Percentiles rank a stretch among this genome's conserved stretches.
phyloP scores from a whole-genome alignment of 73 alveolate species.

The Tetrahymena borealis region DNA sequence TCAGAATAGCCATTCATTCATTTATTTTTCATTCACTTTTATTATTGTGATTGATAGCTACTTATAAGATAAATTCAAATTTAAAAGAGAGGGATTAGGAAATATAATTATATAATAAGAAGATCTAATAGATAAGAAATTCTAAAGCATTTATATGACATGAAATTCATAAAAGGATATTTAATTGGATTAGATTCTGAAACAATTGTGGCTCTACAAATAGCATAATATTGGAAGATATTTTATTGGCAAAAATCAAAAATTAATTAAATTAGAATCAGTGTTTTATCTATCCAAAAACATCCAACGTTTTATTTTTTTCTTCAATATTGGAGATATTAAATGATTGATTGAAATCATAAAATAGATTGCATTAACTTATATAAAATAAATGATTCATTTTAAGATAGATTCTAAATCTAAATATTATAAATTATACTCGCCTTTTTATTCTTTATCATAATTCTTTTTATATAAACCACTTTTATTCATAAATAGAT shows the following conservation, averaged over 20 bases:
- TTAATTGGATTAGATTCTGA: neutral
- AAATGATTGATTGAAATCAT: neutral
- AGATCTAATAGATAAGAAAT: no score
- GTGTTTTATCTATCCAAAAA: neutral
- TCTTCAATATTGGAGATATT: neutral
- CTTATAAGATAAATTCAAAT: neutral
- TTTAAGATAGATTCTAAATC: no score
- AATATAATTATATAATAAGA: neutral
- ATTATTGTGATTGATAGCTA: no score
- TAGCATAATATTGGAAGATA: neutral
- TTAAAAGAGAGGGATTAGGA: neutral
- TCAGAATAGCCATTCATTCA: neutral
- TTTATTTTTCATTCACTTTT: neutral
- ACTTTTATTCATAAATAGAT: slow-evolving; percentile 29
- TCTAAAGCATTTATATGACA: no score
- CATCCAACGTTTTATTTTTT: neutral
- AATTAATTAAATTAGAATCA: neutral
- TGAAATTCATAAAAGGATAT: no score
- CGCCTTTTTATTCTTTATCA: neutral
- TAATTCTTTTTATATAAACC: neutral
- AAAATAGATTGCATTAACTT: no score
- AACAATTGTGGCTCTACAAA: neutral
- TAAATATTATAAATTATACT: no score
- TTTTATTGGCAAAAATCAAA: neutral
- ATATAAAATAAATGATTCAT: no score